A percentile compares a stretch with the other conserved stretches of the same genome.
Conservation (phyloP, 495 filamentous ascomycete species). For the Aspergillus saccharolyticus region DNA sequence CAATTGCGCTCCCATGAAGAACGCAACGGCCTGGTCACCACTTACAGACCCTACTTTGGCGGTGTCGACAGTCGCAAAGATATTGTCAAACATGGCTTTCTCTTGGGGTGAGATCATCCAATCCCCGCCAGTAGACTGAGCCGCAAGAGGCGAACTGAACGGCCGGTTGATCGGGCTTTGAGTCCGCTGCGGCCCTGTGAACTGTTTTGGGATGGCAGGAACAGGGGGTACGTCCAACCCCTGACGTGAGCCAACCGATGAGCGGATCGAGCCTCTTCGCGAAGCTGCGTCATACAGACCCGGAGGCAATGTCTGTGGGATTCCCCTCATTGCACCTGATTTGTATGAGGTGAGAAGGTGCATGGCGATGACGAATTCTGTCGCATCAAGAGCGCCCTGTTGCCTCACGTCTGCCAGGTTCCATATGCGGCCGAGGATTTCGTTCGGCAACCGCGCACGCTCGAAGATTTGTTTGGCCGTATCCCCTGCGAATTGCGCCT, state of each 20-base stretch:
- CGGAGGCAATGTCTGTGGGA: constrained; percentile 78
- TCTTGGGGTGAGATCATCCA: constrained; percentile 81
- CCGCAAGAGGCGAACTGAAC: constrained; percentile 49
- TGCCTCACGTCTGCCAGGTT: constrained; percentile 89
- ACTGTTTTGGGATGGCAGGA: constrained; percentile 65
- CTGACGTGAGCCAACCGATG: constrained; percentile 40
- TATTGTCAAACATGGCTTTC: constrained; percentile 77
- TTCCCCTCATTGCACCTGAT: constrained; percentile 67
- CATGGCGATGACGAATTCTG: constrained; percentile 98
- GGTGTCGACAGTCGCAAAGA: constrained; percentile 79
- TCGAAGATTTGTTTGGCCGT: constrained; percentile 93
- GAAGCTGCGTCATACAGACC: constrained; percentile 89
- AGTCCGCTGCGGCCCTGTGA: constrained; percentile 62
- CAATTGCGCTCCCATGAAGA: constrained; percentile 87
- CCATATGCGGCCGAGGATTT: constrained; percentile 90
- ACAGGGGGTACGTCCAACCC: constrained; percentile 42
- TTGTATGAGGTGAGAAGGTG: constrained; percentile 90
- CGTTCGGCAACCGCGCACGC: constrained; percentile 82
- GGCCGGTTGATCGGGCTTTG: constrained; percentile 66
- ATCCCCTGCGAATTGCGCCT: constrained; percentile 49
- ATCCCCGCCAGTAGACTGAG: constrained; percentile 62
- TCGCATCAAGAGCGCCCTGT: constrained; percentile 77
- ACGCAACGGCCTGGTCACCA: constrained; percentile 90
- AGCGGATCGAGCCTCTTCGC: constrained; percentile 53
- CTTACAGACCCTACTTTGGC: constrained; percentile 74